Base-by-base conservation (phyloP, 2,329 filamentous ascomycete species). In the Colletotrichum echinochloae region DNA sequence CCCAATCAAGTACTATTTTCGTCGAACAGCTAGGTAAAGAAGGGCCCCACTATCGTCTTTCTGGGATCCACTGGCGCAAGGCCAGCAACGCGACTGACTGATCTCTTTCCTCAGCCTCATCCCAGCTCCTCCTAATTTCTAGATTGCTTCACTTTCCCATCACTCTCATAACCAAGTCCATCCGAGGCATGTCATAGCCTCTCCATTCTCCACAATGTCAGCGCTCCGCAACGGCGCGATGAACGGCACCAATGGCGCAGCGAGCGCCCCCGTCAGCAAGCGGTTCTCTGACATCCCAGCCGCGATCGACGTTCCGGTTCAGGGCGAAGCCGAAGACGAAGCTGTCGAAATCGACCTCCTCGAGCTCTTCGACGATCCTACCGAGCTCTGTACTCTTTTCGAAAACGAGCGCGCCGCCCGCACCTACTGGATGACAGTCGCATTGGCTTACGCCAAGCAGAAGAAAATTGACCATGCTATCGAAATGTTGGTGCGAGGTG, bases 361-460 rank as follows among this genome's bases (percentile, higher is more conserved):
- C 78, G 94, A 95, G 74, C 90, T 98, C 48, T 89, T 95, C 71
- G 96, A 98, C 79, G 96, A 98, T 78, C 94, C 94, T 26, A 97
- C 93, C 56, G 96, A 99, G 83, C 88, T 99, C 6, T 99, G 96
- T 81, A 96, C 94, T 37, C 88, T 99, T 60, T 90, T 99, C 73
- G 95, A 99, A 83, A 97, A 96, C 78, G 97, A 99, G 81, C 91
- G 92, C 77, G 95, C 94, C 20, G 92, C 94, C 46, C 94, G 95
- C 77, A 94, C 91, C 62, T 97, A 97, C 75, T 99, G 97, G 97
- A 95, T 99, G 86, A 95, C 94, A n/a, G 96, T 98, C 74, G 93
- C 97, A 51, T 87, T 98, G 70, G 95, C 95, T 57, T 99, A 99
- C 78, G 95, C 96, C 49, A 99, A 98, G 83, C 94, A 97, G 83